Evolutionary conservation across 805 yeast genomes (phyloP).

Genomic region (Teunomyces aglyptinius): DNA sequence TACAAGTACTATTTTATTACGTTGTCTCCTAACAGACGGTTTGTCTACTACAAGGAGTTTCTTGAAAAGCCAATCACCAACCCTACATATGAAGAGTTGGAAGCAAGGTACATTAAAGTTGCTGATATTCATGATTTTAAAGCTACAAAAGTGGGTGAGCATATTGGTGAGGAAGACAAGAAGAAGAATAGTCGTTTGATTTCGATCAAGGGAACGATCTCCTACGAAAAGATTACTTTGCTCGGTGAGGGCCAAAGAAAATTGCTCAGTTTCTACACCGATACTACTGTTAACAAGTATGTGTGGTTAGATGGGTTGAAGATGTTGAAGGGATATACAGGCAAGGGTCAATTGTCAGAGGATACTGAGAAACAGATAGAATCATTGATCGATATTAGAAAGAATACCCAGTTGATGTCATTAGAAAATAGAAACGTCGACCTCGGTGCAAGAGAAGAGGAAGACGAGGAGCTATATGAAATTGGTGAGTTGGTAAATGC

Average conservation of each 20-base stretch:
- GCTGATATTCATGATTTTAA: constrained; percentile 51
- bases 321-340: constrained; percentile 37
- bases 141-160: constrained; percentile 47
- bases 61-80: constrained; percentile 40
- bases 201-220: constrained; percentile 54
- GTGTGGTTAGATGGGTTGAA: constrained; percentile 81
- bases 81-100: constrained; percentile 61
- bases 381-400: constrained; percentile 34
- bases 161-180: constrained; percentile 41
- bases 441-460: constrained; percentile 21
- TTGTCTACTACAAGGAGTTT: constrained; percentile 60
- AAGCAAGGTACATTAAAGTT: constrained; percentile 51
- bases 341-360: constrained; percentile 30
- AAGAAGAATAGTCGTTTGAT: constrained; percentile 46
- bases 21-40: constrained; percentile 65
- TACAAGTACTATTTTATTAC: constrained; percentile 52
- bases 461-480: constrained; percentile 29
- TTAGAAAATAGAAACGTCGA: constrained; percentile 26
- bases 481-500: constrained; percentile 23
- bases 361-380: constrained; percentile 38
- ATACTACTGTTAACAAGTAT: constrained; percentile 63
- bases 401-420: constrained; percentile 38
- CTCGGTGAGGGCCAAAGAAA: constrained; percentile 41
- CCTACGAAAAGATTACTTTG: constrained; percentile 56
- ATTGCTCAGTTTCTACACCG: constrained; percentile 62